These are phyloP conservation scores for Salix purpurea DNA, from an alignment of 345 rosid genomes.

Conservation along the genomic window DNA sequence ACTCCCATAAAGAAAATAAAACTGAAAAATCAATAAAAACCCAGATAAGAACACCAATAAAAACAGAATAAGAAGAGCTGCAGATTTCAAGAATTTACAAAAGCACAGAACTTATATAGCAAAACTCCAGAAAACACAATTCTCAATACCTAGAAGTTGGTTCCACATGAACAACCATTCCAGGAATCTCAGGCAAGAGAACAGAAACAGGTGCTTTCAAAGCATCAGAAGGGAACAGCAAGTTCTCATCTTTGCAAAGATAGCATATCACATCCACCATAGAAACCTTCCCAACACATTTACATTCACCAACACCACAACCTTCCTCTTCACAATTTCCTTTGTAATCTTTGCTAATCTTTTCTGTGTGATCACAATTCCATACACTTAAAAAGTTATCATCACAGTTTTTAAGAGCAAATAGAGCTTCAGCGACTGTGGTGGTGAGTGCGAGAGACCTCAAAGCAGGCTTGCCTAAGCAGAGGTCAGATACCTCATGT, in stretches of 20 bases:
- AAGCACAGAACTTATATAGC: neutral
- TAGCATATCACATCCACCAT: conserved; percentile 88
- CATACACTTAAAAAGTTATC: conserved; percentile 67
- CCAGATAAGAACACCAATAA: conserved; percentile 7
- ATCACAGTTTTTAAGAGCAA: conserved; percentile 53
- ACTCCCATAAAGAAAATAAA: conserved; percentile 9
- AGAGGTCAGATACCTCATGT: conserved; percentile 72
- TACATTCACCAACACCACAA: conserved; percentile 32
- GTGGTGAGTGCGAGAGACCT: conserved; percentile 52
- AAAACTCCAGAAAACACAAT: neutral
- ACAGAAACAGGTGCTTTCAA: conserved; percentile 58
- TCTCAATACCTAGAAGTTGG: conserved; percentile 59
- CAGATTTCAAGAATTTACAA: too few species aligned
- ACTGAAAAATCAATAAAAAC: conserved; percentile 1
- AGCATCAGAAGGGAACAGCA: conserved; percentile 51
- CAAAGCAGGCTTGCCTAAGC: conserved; percentile 91
- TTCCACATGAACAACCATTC: conserved; percentile 54
- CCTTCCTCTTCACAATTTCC: neutral
- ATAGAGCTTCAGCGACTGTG: conserved; percentile 51
- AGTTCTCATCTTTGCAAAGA: conserved; percentile 49
- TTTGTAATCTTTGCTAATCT: neutral
- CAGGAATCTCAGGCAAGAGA: conserved; percentile 45
- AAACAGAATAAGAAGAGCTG: neutral
- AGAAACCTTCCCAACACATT: conserved; percentile 79
- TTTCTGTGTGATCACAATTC: conserved; percentile 52